phyloP scores from a whole-genome alignment of 192 early-diverging fungal species.

The Entophlyctis luteolus region DNA sequence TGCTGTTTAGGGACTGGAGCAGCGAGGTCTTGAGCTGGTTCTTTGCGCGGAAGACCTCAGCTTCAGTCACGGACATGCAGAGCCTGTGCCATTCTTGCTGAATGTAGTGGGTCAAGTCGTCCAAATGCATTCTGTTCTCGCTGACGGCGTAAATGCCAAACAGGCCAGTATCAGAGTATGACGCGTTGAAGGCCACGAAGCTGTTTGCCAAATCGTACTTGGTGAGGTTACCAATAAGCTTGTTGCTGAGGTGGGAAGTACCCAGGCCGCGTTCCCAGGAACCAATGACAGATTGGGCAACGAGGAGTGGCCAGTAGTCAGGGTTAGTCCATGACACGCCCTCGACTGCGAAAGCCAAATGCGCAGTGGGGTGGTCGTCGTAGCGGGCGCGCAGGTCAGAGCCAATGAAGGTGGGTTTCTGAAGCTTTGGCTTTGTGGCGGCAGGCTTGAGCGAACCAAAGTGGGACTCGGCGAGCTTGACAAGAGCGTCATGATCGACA shows the following conservation, averaged over 20 bases:
- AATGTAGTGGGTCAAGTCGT: conserved; percentile 83
- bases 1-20: conserved; percentile 86
- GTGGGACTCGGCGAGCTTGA: conserved; percentile 87
- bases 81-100: conserved; percentile 92
- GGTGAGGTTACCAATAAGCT: conserved; percentile 77
- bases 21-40: conserved; percentile 96
- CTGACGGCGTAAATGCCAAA: conserved; percentile 93
- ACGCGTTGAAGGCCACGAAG: conserved; percentile 99
- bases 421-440: conserved; percentile 41
- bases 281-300: conserved; percentile 92
- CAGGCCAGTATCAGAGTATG: conserved; percentile 95
- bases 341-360: conserved; percentile 97
- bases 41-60: conserved; percentile 95
- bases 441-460: conserved; percentile 75
- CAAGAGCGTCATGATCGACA: conserved; percentile 88
- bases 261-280: conserved; percentile 95
- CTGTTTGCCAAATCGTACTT: conserved; percentile 87
- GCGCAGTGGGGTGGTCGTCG: conserved; percentile 83
- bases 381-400: conserved; percentile 86
- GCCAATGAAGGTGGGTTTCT: conserved; percentile 78
- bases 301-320: conserved; percentile 93
- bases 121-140: conserved; percentile 75
- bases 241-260: conserved; percentile 80
- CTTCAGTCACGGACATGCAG: conserved; percentile 74
- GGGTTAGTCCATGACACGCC: conserved; percentile 92